A percentile compares a stretch with the other conserved stretches of the same genome.
These are phyloP conservation scores for Neurospora sp. DNA, from an alignment of 495 filamentous ascomycete genomes.

Conservation along the genomic window DNA sequence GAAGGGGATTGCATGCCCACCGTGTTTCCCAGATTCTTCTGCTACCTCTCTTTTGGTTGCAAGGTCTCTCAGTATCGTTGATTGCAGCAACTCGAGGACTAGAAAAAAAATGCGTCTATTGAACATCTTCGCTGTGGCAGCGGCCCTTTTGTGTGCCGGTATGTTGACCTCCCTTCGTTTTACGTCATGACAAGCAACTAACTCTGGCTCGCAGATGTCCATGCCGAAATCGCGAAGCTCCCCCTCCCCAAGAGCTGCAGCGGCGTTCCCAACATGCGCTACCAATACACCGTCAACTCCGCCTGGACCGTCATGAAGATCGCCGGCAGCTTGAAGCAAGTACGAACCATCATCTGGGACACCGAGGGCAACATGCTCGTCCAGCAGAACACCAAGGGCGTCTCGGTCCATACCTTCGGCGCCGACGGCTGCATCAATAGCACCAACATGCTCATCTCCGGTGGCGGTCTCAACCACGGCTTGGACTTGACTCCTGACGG, in stretches of 20 bases:
- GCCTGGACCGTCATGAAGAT: conserved; percentile 51
- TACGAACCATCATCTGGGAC: conserved; percentile 54
- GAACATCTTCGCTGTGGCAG: conserved; percentile 5
- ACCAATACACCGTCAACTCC: conserved; percentile 32
- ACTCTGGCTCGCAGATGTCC: background rate
- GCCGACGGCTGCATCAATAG: conserved; percentile 38
- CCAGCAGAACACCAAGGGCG: conserved; percentile 41
- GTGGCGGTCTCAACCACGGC: conserved; percentile 53
- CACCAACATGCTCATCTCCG: conserved; percentile 27
- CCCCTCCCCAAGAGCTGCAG: conserved; percentile 25
- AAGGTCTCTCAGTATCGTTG: background rate
- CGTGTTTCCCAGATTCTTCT: background rate
- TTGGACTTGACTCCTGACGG: conserved; percentile 52
- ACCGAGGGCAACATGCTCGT: conserved; percentile 50
- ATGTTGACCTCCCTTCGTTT: background rate
- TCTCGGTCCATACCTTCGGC: conserved; percentile 43
- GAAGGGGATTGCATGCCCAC: background rate
- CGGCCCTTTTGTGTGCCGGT: conserved; percentile 21
- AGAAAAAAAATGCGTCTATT: conserved; percentile 16
- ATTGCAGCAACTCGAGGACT: background rate
- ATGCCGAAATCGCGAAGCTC: conserved; percentile 13
- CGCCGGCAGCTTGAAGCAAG: conserved; percentile 41
- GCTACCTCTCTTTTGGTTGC: background rate
- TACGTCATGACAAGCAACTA: background rate
- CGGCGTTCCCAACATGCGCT: conserved; percentile 21